phyloP scores from a whole-genome alignment of 2,329 filamentous ascomycete genomes.

The Penicillium fuscoglaucum region DNA sequence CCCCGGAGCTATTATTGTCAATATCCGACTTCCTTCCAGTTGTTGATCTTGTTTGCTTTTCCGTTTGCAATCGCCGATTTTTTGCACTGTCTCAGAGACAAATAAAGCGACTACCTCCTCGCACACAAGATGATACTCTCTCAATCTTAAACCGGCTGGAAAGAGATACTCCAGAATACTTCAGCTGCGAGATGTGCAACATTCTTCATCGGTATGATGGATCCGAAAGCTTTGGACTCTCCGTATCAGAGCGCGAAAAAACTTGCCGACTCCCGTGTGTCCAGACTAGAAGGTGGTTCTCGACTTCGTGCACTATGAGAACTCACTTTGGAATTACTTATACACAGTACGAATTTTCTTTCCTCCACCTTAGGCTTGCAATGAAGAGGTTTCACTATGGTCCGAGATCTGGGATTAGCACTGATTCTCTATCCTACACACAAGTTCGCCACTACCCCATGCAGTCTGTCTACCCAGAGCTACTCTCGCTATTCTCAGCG shows the following conservation, averaged over 20 bases:
- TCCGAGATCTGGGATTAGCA: slow-evolving; percentile 4
- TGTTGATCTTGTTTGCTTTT: slow-evolving; percentile 5
- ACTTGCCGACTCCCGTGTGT: slow-evolving; percentile 4
- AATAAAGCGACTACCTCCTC: too few relatives aligned
- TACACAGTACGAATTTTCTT: background rate
- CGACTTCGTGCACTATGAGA: background rate
- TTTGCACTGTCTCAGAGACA: background rate
- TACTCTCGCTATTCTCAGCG: slow-evolving; percentile 9
- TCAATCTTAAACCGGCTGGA: slow-evolving; percentile 14
- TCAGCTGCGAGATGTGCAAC: slow-evolving; percentile 14
- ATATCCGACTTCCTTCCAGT: background rate
- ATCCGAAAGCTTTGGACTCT: slow-evolving; percentile 11
- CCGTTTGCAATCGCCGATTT: slow-evolving; percentile 13
- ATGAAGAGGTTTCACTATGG: slow-evolving; percentile 11
- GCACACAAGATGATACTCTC: slow-evolving; percentile 1
- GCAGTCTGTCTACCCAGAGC: background rate
- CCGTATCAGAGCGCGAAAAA: background rate
- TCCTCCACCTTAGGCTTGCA: slow-evolving; percentile 14
- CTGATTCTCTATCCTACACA: slow-evolving; percentile 12
- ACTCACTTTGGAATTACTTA: background rate
- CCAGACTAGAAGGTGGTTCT: too few relatives aligned
- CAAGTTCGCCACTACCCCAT: slow-evolving; percentile 36
- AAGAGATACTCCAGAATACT: slow-evolving; percentile 15
- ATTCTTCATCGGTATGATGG: slow-evolving; percentile 15
- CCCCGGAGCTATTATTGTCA: slow-evolving; percentile 4